Base-by-base conservation (phyloP, 2,329 filamentous ascomycete genomes). In the Paramyrothecium roridum region DNA sequence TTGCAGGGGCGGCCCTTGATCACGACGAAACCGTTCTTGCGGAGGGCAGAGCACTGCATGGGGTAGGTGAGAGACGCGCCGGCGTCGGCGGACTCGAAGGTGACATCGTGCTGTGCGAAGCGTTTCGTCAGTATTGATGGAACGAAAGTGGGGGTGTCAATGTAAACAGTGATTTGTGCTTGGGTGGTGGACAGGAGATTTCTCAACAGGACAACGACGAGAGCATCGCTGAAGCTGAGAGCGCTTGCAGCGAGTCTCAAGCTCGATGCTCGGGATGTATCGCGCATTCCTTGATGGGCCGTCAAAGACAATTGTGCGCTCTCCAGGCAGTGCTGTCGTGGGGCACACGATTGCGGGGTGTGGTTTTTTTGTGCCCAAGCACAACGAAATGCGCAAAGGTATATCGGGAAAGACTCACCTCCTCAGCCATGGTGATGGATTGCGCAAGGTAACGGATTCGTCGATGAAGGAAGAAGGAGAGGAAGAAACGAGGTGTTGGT, bases 1-100 rank as follows among this genome's bases (percentile, higher is more conserved):
- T 98, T 99, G 93, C 95, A 99, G 71, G 95, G 96, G 71, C 95
- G 95, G 80, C 84, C 82, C 89, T 99, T 99, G 83, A 99, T 98
- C 77, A 93, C 88, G 78, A 99, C 95, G 85, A 90, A 89, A 67
- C 95, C 93, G 88, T 96, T 96, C 93, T 99, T 98, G 77, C 95
- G 90, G 85, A 99, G 86, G 72, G 96, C 93, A 82, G 96, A 99
- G 82, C 95, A 99, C 86, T 99, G 95, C 91, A 96, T 96, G 70
- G 95, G 95, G 83, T 76, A 97, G 74, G 95, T 99, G 73, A 82
- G 74, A 68, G 95, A 98, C 71, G 95, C 93, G 80, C 95, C 96
- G 77, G 96, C 93, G 83, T 97, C 92, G 83, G 88, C 91, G 79
- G 86, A 89, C 67, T 96, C 92, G 86, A 98, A 98, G 77, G 77